A percentile compares a stretch with the other conserved stretches of the same genome.
Conservation (phyloP, 2,329 filamentous ascomycete species). For the Arachnomyces sp. region DNA sequence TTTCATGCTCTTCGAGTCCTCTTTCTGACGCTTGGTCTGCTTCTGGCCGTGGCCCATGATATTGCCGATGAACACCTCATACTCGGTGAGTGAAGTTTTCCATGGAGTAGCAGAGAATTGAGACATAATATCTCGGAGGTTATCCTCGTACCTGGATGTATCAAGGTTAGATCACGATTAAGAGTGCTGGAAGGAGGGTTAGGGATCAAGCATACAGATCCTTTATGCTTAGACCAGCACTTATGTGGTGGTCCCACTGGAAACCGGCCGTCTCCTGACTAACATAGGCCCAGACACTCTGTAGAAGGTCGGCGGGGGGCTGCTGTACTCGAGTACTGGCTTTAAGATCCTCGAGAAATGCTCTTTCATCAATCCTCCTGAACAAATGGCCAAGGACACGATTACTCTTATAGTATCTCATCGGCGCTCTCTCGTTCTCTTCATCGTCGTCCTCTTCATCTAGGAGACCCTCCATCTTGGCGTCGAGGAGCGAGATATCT, state of each 20-base stretch:
- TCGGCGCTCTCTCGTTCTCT: constrained; percentile 37
- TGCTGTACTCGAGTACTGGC: constrained; percentile 6
- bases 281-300: constrained; percentile 17
- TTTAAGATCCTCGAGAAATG: constrained; percentile 52
- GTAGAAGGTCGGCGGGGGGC: constrained; percentile 15
- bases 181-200: not conserved
- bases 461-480: constrained; percentile 39
- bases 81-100: constrained; percentile 15
- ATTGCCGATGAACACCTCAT: constrained; percentile 13
- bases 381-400: constrained; percentile 65
- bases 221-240: constrained; percentile 9
- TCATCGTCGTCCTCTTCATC: constrained; percentile 40
- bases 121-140: constrained; percentile 16
- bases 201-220: constrained; percentile 15
- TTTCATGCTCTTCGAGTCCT: constrained; percentile 17
- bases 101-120: constrained; percentile 15
- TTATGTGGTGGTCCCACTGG: constrained; percentile 16
- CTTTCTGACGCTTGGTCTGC: constrained; percentile 15
- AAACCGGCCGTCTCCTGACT: constrained; percentile 16
- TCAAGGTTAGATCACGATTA: not conserved
- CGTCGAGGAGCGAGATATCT: constrained; percentile 26
- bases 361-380: constrained; percentile 61
- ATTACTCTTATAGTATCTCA: constrained; percentile 56
- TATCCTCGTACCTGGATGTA: constrained; percentile 11
- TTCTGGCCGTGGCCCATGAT: constrained; percentile 18